Evolutionary conservation across 2,329 filamentous ascomycete genomes (phyloP), one percentile per base, ranked within the genome.

Genomic region (Fusarium brevicatenulatum): DNA sequence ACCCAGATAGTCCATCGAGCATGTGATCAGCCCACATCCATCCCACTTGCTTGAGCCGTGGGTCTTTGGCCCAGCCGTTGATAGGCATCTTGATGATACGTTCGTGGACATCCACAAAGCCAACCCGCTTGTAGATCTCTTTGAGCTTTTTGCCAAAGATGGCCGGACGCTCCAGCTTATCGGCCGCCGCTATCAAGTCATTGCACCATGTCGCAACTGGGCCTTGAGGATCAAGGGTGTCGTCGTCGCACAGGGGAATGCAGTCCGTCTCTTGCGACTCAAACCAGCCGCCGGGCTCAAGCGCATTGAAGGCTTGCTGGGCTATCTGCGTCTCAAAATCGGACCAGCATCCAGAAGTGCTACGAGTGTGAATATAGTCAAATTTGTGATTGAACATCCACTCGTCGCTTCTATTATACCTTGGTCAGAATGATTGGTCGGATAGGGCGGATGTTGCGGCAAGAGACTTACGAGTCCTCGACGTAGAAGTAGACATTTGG

Each of bases 401-500:
- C 9, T 37, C 39, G 25, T 72, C 70, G 81, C 80, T 63, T 86
- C 84, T 15, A 81, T n/a, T 84, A 83, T 44, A 57, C 7, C 16
- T 37, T 13, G 42, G n/a, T 36, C 12, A 46, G n/a, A 40, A 42
- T 13, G 7, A 13, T 25, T 18, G 34, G 23, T 3, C 10, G 28
- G 32, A 32, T 21, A 9, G 2, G 16, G 19, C 18, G 18, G n/a
- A 19, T 19, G 36, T n/a, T 12, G 8, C n/a, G 18, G 23, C 19
- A n/a, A 32, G 39, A 34, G 1, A 80, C 80, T 76, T 70, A 81
- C 79, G 80, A 80, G 75, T 94, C 92, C 74, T 94, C 91, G 40
- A 95, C 86, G 66, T 90, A 89, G 72, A 95, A 95, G 63, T 90
- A 88, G 25, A 94, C 91, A 66, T 95, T 95, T 32, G 88, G 87